phyloP scores from a whole-genome alignment of 2,329 filamentous ascomycete species.

The Curvularia sp. region DNA sequence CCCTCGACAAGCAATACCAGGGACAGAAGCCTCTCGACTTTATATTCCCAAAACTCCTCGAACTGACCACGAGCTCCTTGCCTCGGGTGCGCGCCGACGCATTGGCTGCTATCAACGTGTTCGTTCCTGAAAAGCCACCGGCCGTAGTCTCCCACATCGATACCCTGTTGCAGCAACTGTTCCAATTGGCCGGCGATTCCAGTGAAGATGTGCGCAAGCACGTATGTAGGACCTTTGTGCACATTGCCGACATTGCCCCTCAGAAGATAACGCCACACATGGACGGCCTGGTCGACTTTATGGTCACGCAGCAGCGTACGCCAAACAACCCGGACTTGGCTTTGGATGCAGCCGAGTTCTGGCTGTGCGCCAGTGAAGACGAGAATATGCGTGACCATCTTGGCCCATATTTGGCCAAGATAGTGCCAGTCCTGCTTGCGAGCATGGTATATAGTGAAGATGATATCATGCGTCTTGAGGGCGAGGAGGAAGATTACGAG shows the following conservation, averaged over 20 bases:
- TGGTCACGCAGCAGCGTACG: slow-evolving; percentile 85
- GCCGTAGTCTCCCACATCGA: slow-evolving; percentile 83
- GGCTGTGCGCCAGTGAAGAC: slow-evolving; percentile 92
- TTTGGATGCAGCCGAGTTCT: slow-evolving; percentile 95
- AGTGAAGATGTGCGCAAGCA: slow-evolving; percentile 85
- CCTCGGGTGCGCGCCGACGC: slow-evolving; percentile 81
- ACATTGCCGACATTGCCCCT: slow-evolving; percentile 87
- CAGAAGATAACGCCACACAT: slow-evolving; percentile 92
- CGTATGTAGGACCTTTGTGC: slow-evolving; percentile 91
- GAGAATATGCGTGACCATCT: slow-evolving; percentile 77
- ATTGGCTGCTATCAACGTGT: slow-evolving; percentile 86
- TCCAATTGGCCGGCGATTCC: slow-evolving; percentile 77
- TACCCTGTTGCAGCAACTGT: slow-evolving; percentile 80
- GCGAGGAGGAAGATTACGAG: slow-evolving; percentile 82
- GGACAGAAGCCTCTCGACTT: slow-evolving; percentile 87
- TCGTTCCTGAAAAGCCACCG: slow-evolving; percentile 83
- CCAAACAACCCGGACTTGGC: slow-evolving; percentile 85
- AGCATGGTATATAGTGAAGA: slow-evolving; percentile 98
- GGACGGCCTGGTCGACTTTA: slow-evolving; percentile 87
- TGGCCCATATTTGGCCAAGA: slow-evolving; percentile 78
- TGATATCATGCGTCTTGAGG: slow-evolving; percentile 84
- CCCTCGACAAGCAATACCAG: slow-evolving; percentile 85
- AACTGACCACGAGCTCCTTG: slow-evolving; percentile 79
- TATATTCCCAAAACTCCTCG: slow-evolving; percentile 87
- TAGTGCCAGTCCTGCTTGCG: slow-evolving; percentile 87